Evolutionary conservation across 176 grass and related monocot species (phyloP), one percentile per base, ranked within the genome.

Genomic region (Cenchrus americanus): DNA sequence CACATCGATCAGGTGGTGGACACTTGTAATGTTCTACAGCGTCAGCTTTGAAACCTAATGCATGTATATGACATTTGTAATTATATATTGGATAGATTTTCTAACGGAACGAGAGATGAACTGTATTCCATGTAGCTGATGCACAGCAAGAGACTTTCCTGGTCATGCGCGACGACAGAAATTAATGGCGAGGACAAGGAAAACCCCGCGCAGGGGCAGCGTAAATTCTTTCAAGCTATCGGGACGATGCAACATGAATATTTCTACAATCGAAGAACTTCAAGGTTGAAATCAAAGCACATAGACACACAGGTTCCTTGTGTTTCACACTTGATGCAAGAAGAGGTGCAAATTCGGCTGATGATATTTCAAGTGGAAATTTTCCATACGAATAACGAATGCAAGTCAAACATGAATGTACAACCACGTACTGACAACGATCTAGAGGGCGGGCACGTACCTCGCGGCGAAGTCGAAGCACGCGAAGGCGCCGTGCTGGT

Each of bases 381-480:
- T 37, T 37, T 3, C 4, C 34, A 37, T 37, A 37, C 34, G 34
- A 37, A 37, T 37, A 37, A 37, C 34, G 19, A n/a, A 59, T 22
- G 19, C 57, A 59, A 55, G 53, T 55, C 53, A 8, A 55, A 55
- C 21, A n/a, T 22, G 55, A 59, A 59, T 21, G 53, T 55, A 19
- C 19, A 10, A 22, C 9, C 0, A 6, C 12, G n/a, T 18, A 53
- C 12, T 10, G 2, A 13, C 49, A 2, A 50, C 12, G 12, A 14
- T 1, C 17, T 42, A 3, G 34, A 14, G 17, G 2, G 1, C 9
- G 48, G 3, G 13, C 13, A 48, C 46, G 74, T 80, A 96, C 94
- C 91, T 88, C 0, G 94, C 91, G 10, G 94, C 94, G 74, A 97
- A 92, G 88, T 97, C 95, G 75, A 97, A 97, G 90, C 88, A 92